Percentiles rank a stretch among this genome's conserved stretches.
These are phyloP conservation scores for Juncus inflexus DNA, from an alignment of 176 grass and related monocot species.

Conservation along the genomic window DNA sequence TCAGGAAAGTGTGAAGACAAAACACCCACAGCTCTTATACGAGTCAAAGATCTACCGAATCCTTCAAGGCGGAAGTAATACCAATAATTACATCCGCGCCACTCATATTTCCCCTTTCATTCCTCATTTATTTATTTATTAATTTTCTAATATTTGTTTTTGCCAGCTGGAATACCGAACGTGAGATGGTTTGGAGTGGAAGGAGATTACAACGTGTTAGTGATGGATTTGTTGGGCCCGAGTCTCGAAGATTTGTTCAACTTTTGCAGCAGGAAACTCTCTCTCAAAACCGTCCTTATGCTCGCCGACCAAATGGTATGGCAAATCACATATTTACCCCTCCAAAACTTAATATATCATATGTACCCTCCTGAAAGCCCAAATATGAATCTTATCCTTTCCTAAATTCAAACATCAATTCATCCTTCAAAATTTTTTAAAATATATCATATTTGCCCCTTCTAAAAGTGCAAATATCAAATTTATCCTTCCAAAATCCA, in stretches of 20 bases:
- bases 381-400: background rate
- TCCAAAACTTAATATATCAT: too few species aligned
- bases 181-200: conserved; percentile 95
- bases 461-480: background rate
- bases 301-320: conserved; percentile 97
- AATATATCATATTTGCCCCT: background rate
- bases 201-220: conserved; percentile 95
- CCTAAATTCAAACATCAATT: background rate
- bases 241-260: conserved; percentile 98
- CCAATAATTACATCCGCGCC: conserved; percentile 3
- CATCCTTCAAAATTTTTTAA: too few species aligned
- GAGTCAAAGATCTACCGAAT: conserved; percentile 96
- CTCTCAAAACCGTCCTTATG: conserved; percentile 98
- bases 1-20: conserved; percentile 98
- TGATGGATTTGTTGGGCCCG: conserved; percentile 94
- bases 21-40: conserved; percentile 94
- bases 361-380: background rate
- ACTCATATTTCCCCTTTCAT: conserved; percentile 16
- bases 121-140: background rate
- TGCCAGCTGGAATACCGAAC: conserved; percentile 85
- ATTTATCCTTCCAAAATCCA: background rate
- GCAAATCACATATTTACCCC: background rate
- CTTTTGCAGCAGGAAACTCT: conserved; percentile 95
- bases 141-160: conserved; percentile 34
- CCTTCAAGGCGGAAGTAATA: conserved; percentile 92